Evolutionary conservation across 495 filamentous ascomycete genomes (phyloP).

Genomic region (Chlorociboria aeruginascens): DNA sequence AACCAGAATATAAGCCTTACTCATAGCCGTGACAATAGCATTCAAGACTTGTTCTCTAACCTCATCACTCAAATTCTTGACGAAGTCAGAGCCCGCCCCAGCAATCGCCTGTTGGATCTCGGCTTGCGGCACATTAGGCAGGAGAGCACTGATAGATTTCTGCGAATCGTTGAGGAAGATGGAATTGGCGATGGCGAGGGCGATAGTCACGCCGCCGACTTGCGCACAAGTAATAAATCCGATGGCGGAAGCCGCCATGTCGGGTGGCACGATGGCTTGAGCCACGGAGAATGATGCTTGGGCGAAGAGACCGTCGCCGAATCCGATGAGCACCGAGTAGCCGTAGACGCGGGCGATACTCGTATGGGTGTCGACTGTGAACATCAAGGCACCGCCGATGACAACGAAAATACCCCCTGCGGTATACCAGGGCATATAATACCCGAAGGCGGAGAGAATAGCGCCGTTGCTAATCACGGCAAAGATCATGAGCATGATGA

Average conservation of each 20-base stretch:
- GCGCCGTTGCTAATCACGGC: conserved; percentile 35
- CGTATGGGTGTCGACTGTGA: conserved; percentile 25
- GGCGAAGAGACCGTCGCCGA: conserved; percentile 39
- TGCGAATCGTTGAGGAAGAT: conserved; percentile 39
- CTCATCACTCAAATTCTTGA: conserved; percentile 24
- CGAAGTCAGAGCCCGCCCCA: conserved; percentile 31
- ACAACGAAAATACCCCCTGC: conserved; percentile 33
- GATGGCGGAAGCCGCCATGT: conserved; percentile 30
- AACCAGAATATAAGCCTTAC: conserved; percentile 36
- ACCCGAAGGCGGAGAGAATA: conserved; percentile 34
- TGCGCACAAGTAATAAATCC: conserved; percentile 44
- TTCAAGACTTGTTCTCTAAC: conserved; percentile 27
- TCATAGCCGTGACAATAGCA: conserved; percentile 39
- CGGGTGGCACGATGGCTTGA: conserved; percentile 30
- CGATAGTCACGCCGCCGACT: conserved; percentile 37
- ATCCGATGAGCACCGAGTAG: conserved; percentile 36
- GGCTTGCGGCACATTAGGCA: conserved; percentile 24
- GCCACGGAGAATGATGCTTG: conserved; percentile 43
- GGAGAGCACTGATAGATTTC: conserved; percentile 20
- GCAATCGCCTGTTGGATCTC: conserved; percentile 35
- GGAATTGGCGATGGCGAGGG: conserved; percentile 43
- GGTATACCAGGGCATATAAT: conserved; percentile 50
- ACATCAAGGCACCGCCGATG: conserved; percentile 40
- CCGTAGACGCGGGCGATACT: conserved; percentile 39
- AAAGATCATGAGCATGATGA: conserved; percentile 37